These are phyloP conservation scores for Solanum sejunctum DNA, from an alignment of 257 asterid species.

Conservation along the genomic window DNA sequence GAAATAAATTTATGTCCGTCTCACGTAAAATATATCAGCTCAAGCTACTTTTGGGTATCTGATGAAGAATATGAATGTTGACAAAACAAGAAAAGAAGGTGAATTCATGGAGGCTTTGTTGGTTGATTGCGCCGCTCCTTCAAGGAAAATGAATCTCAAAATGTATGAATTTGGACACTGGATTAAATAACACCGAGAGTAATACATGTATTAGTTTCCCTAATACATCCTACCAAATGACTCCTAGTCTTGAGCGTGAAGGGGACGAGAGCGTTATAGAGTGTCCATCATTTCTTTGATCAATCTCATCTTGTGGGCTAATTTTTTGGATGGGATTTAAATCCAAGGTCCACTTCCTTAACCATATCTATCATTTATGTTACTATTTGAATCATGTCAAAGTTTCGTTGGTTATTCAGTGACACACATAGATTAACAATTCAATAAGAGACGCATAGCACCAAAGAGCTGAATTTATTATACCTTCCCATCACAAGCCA, in stretches of 20 bases:
- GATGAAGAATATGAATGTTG: neutral
- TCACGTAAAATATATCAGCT: neutral
- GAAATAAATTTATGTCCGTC: neutral
- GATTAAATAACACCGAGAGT: too few species aligned
- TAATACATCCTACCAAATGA: too few species aligned
- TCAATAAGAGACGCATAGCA: neutral
- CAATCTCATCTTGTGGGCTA: neutral
- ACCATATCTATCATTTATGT: neutral
- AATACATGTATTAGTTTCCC: too few species aligned
- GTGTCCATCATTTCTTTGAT: neutral
- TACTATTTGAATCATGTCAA: neutral
- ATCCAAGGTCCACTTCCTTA: neutral
- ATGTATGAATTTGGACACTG: too few species aligned
- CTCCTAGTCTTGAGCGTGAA: neutral
- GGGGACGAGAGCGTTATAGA: neutral
- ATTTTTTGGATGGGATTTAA: neutral
- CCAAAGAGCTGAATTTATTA: neutral
- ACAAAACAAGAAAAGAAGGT: neutral
- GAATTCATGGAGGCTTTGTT: neutral
- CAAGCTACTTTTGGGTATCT: neutral
- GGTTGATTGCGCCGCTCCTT: neutral
- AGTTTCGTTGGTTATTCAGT: neutral
- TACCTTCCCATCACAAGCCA: conserved; percentile 65
- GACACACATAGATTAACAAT: neutral
- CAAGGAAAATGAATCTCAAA: neutral